Percentiles rank a stretch among this genome's conserved stretches.
Conservation (phyloP, 179 eudicot species). For the Spinacia oleracea region DNA sequence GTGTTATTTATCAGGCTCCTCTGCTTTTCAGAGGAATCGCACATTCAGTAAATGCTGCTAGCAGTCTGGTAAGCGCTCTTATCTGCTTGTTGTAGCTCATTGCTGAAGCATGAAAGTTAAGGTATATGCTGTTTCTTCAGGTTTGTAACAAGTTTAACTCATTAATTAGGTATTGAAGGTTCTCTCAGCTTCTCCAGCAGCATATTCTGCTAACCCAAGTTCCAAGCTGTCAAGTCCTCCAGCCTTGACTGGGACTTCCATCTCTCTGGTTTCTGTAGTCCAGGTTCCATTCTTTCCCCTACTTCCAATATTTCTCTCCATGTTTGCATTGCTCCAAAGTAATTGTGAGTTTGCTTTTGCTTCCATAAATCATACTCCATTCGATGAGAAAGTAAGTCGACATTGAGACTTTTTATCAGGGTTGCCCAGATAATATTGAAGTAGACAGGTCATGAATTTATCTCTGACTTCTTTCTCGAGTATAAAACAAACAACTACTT, state of each 20-base stretch:
- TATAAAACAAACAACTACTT: too few species aligned
- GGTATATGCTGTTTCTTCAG: background rate
- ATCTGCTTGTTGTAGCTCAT: background rate
- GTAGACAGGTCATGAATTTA: background rate
- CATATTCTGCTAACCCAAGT: constrained; percentile 81
- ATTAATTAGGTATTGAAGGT: constrained; percentile 61
- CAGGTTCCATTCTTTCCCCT: constrained; percentile 47
- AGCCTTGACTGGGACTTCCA: constrained; percentile 61
- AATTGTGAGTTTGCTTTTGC: background rate
- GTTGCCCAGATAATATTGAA: background rate
- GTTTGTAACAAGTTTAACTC: constrained; percentile 4
- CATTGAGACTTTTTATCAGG: background rate
- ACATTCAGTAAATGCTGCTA: constrained; percentile 73
- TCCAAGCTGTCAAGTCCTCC: constrained; percentile 68
- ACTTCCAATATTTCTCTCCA: background rate
- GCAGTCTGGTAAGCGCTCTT: constrained; percentile 56
- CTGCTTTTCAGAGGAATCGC: constrained; percentile 75
- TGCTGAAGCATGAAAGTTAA: background rate
- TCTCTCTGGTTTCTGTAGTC: constrained; percentile 81
- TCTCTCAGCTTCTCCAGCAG: constrained; percentile 82
- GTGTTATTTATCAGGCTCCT: constrained; percentile 56
- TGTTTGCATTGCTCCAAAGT: background rate
- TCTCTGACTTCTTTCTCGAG: too few species aligned
- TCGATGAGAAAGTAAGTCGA: background rate
- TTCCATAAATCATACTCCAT: background rate